Evolutionary conservation across 140 eudicot species (phyloP), one percentile per base, ranked within the genome.

Genomic region (Erigeron philadelphicus): DNA sequence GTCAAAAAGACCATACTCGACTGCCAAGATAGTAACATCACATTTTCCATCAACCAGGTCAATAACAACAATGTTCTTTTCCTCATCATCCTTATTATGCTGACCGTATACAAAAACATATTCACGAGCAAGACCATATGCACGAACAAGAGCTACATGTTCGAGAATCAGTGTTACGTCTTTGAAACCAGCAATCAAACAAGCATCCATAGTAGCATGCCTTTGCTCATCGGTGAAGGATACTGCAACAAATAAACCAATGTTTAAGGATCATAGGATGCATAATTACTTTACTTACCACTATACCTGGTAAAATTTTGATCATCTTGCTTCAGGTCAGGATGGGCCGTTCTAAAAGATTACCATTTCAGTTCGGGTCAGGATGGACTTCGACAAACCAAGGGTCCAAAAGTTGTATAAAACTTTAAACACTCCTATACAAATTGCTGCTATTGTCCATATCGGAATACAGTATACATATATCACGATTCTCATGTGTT

Each of bases 11-110:
- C 90, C 90, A 47, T 78, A 78, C 35, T 87, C 90, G 18, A 87
- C 82, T 0, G 84, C 75, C 84, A 87, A 73, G 77, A 87, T 78
- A 75, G 88, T 87, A 74, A 84, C 95, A 78, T 87, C 95, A 68
- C 82, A 84, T 3, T 90, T 87, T 8, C 90, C 95, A 82, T 90
- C 95, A 80, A 90, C 95, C 71, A 87, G 90, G 70, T 87, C 95
- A 48, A 84, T 82, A 10, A 87, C 88, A 38, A 87, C 88, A 58
- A 87, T 82, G 84, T 84, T 87, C 84, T 87, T 87, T 64, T 84
- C 95, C 13, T 88, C 84, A 11, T 84, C 90, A 44, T 80, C 82
- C 79, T 87, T 84, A 72, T 87, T 88, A 12, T 48, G 15, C 62
- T 84, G 77, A 45, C 95, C 95, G 12, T 84, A 87, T 19, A 90